A percentile compares a stretch with the other conserved stretches of the same genome.
Evolutionary conservation across 1,284 basidiomycete genomes (phyloP).

Genomic region (Pseudozyma tsukubaensis): DNA sequence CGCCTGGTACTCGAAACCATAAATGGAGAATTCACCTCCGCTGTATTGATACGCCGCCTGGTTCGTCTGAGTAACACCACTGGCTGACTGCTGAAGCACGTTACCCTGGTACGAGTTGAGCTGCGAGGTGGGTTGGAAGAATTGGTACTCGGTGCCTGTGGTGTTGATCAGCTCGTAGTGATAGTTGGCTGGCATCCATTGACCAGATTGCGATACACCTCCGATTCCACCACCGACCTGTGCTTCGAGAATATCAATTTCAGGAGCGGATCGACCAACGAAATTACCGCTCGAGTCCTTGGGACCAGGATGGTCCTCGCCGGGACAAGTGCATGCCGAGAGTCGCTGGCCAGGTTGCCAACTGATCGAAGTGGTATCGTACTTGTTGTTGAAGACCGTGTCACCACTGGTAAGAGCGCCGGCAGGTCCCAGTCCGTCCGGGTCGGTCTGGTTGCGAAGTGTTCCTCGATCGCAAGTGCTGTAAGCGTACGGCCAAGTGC

Average conservation of each 20-base stretch:
- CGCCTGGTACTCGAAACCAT: constrained; percentile 71
- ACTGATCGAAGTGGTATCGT: constrained; percentile 52
- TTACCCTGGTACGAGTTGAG: constrained; percentile 61
- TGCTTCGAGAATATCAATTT: constrained; percentile 78
- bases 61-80: constrained; percentile 54
- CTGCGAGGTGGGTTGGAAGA: constrained; percentile 45
- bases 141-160: constrained; percentile 56
- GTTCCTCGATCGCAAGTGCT: constrained; percentile 60
- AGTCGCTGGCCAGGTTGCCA: constrained; percentile 83
- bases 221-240: constrained; percentile 68
- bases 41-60: constrained; percentile 56
- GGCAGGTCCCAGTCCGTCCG: constrained; percentile 32
- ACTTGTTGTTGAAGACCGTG: constrained; percentile 74
- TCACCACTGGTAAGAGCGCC: constrained; percentile 82
- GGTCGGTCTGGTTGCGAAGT: constrained; percentile 58
- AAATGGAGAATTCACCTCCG: constrained; percentile 52
- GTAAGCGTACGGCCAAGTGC: constrained; percentile 77
- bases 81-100: constrained; percentile 64
- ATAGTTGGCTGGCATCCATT: constrained; percentile 77
- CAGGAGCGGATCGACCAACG: constrained; percentile 77
- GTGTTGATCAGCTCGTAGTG: constrained; percentile 61
- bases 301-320: constrained; percentile 85
- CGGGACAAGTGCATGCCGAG: constrained; percentile 76
- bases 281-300: constrained; percentile 76
- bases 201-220: constrained; percentile 82